Percentiles rank a stretch among this genome's conserved stretches.
phyloP scores from a whole-genome alignment of 2,329 filamentous ascomycete genomes.

The Microdochium nivale region DNA sequence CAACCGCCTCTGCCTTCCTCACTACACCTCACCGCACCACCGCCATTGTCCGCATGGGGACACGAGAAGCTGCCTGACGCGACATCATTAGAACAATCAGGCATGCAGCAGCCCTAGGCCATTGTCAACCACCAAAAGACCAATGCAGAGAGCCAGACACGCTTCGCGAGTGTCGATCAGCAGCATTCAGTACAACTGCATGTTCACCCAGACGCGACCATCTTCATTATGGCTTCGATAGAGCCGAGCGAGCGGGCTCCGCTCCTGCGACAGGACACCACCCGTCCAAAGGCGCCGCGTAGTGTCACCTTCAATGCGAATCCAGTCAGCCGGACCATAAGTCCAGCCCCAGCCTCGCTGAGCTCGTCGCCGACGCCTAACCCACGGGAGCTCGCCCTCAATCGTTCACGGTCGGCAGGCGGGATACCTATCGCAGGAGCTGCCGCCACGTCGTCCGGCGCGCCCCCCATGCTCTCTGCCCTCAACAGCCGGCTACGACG shows the following conservation, averaged over 20 bases:
- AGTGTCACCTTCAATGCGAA: slow-evolving; percentile 74
- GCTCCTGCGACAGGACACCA: slow-evolving; percentile 18
- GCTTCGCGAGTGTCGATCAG: neutral
- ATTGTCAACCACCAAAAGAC: no score
- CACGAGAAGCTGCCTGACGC: neutral
- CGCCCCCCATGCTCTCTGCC: slow-evolving; percentile 60
- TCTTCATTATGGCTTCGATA: neutral
- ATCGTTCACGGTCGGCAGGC: slow-evolving; percentile 21
- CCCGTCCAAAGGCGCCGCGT: slow-evolving; percentile 39
- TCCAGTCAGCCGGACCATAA: slow-evolving; percentile 53
- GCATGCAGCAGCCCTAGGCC: neutral
- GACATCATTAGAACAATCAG: neutral
- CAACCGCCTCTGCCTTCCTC: neutral
- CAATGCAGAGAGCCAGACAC: no score
- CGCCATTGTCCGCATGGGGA: neutral
- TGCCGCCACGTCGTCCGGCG: slow-evolving; percentile 16
- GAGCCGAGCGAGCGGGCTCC: slow-evolving; percentile 19
- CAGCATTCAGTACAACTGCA: neutral
- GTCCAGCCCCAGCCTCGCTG: slow-evolving; percentile 31
- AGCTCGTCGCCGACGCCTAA: slow-evolving; percentile 12
- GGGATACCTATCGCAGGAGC: slow-evolving; percentile 31
- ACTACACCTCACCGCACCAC: neutral
- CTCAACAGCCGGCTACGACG: slow-evolving; percentile 83
- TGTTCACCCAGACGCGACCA: no score
- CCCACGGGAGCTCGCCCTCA: slow-evolving; percentile 19